Evolutionary conservation across 2,329 filamentous ascomycete species (phyloP).

Genomic region (Stromatinia cepivora): DNA sequence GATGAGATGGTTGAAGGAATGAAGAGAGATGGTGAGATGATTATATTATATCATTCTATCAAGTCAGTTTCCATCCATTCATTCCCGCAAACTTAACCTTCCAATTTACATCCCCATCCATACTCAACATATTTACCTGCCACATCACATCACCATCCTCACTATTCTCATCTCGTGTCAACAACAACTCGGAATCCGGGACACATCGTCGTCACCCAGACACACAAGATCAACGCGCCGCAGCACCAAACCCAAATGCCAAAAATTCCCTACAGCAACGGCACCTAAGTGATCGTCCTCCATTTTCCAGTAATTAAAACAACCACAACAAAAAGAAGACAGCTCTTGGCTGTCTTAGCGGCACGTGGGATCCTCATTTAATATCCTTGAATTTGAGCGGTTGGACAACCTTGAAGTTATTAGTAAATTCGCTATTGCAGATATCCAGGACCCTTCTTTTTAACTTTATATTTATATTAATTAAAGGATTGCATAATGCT

Average conservation of each 20-base stretch:
- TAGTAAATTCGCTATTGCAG: too few relatives aligned
- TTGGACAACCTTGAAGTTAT: background rate
- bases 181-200: background rate
- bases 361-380: background rate
- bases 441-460: too few relatives aligned
- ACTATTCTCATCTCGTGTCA: background rate
- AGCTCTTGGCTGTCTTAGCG: background rate
- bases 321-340: background rate
- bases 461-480: too few relatives aligned
- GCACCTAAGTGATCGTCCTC: background rate
- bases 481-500: background rate
- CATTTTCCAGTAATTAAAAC: background rate
- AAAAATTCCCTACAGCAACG: background rate
- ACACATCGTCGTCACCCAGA: background rate
- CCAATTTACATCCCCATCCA: background rate
- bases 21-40: background rate
- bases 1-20: background rate
- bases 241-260: background rate
- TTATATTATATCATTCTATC: background rate
- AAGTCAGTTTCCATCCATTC: background rate
- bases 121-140: background rate
- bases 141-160: background rate
- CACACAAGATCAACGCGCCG: background rate
- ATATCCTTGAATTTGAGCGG: background rate
- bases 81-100: background rate